Percentiles rank a stretch among this genome's conserved stretches.
phyloP scores from a whole-genome alignment of 2,329 filamentous ascomycete species.

The Colletotrichum viniferum region DNA sequence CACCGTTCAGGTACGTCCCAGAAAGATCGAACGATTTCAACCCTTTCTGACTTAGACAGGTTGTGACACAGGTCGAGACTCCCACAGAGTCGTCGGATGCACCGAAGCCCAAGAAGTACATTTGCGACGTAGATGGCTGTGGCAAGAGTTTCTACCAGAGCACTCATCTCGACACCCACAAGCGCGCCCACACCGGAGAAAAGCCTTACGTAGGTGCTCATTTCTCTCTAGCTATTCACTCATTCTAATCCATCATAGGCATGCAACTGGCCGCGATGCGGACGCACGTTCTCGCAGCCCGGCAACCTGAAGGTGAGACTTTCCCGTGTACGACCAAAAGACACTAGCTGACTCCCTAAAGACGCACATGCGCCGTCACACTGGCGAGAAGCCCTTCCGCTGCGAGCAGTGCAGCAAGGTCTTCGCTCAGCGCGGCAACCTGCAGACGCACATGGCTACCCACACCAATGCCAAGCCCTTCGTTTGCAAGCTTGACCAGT shows the following conservation, averaged over 20 bases:
- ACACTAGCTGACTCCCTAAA: conserved; percentile 33
- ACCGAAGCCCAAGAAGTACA: conserved; percentile 62
- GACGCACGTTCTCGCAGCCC: conserved; percentile 83
- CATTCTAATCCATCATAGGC: conserved; percentile 44
- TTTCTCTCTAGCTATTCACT: neutral
- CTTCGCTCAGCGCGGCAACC: conserved; percentile 86
- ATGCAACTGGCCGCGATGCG: conserved; percentile 76
- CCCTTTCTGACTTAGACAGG: neutral
- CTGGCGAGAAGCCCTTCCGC: conserved; percentile 82
- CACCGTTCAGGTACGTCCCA: neutral
- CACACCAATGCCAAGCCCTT: conserved; percentile 81
- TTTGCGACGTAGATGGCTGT: conserved; percentile 76
- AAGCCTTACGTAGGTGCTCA: conserved; percentile 79
- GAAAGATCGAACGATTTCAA: neutral
- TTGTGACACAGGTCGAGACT: neutral
- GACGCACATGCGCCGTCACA: conserved; percentile 88
- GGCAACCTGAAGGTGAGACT: conserved; percentile 82
- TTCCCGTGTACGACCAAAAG: neutral
- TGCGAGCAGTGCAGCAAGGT: conserved; percentile 81
- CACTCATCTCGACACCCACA: conserved; percentile 91
- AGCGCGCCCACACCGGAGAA: conserved; percentile 83
- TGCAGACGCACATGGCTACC: conserved; percentile 81
- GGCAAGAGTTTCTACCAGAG: conserved; percentile 87
- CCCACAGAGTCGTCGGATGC: neutral
- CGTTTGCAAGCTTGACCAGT: conserved; percentile 80